A percentile compares a stretch with the other conserved stretches of the same genome.
Conservation (phyloP, 805 yeast genomes). For the Pichia gijzeniarum region DNA sequence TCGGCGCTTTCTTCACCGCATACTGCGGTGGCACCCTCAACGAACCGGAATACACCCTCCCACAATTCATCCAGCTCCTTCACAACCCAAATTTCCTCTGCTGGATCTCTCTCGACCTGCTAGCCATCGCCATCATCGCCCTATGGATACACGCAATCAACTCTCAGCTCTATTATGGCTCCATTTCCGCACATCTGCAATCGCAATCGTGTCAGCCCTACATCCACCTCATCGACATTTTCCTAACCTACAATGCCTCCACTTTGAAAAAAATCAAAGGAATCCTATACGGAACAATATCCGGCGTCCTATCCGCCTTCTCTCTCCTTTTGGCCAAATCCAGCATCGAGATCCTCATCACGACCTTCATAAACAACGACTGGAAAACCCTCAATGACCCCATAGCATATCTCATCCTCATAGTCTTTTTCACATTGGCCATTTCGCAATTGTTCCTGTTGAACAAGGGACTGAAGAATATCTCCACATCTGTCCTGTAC, state of each 20-base stretch:
- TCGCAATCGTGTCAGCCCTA: not conserved
- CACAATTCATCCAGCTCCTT: conserved; percentile 40
- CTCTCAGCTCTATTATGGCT: conserved; percentile 9
- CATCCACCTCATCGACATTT: not conserved
- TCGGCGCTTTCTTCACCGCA: conserved; percentile 77
- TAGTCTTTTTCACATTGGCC: conserved; percentile 54
- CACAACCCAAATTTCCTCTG: conserved; percentile 40
- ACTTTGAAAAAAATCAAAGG: conserved; percentile 41
- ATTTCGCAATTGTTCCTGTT: conserved; percentile 65
- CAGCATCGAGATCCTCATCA: conserved; percentile 60
- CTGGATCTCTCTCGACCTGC: conserved; percentile 46
- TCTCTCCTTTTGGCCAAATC: conserved; percentile 82
- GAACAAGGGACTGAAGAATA: conserved; percentile 62
- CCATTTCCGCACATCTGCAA: not conserved
- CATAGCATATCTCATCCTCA: conserved; percentile 45
- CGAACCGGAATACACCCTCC: conserved; percentile 46
- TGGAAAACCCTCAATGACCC: conserved; percentile 30
- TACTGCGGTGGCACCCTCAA: conserved; percentile 63
- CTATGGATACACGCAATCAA: conserved; percentile 24
- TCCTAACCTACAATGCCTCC: not conserved
- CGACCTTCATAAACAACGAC: conserved; percentile 32
- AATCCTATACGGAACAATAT: conserved; percentile 53
- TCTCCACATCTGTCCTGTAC: conserved; percentile 72
- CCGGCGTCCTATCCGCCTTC: conserved; percentile 81
- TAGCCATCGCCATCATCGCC: conserved; percentile 25